Evolutionary conservation across 805 yeast species (phyloP), one percentile per base, ranked within the genome.

Genomic region (Candida oleophila): DNA sequence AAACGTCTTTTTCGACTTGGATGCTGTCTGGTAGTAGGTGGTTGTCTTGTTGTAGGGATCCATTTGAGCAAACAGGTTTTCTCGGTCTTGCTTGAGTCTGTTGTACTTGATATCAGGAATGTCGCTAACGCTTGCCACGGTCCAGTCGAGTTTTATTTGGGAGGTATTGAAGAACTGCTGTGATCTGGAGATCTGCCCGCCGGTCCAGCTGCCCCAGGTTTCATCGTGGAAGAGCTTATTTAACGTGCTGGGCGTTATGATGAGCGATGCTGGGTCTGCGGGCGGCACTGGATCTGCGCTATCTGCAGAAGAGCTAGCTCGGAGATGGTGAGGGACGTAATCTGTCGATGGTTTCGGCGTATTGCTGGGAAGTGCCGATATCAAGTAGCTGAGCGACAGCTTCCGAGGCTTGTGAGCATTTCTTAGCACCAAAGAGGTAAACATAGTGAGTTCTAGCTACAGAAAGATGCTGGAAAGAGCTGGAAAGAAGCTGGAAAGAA

Each of bases 101-200:
- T 69, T 57, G 46, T 66, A 67, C 46, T 65, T 65, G 37, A 80
- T 75, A 32, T 81, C 85, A 0, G 89, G 92, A 3, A 85, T 80
- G 18, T 80, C 77, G 11, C 65, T 53, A 49, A 77, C 83, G 4
- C 67, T 60, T 4, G 73, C 76, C 18, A 78, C 68, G 14, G 85
- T 76, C 89, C 90, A 85, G 53, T 83, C 87, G 37, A 80, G 68
- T 19, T 62, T 60, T 2, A 78, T 70, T 16, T 65, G 65, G 0
- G 83, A 66, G 2, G 59, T 59, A 48, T 77, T 74, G 57, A 84
- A 81, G 22, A 71, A 52, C 3, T 52, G 38, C 45, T 67, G 73
- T 3, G 69, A 55, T 3, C 46, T 32, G 20, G 57, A 38, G 34
- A 58, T 37, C 16, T 59, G 56, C 11, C 45, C 41, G 15, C 40